Evolutionary conservation across 2,329 filamentous ascomycete species (phyloP).

Genomic region (Alternaria sp.): DNA sequence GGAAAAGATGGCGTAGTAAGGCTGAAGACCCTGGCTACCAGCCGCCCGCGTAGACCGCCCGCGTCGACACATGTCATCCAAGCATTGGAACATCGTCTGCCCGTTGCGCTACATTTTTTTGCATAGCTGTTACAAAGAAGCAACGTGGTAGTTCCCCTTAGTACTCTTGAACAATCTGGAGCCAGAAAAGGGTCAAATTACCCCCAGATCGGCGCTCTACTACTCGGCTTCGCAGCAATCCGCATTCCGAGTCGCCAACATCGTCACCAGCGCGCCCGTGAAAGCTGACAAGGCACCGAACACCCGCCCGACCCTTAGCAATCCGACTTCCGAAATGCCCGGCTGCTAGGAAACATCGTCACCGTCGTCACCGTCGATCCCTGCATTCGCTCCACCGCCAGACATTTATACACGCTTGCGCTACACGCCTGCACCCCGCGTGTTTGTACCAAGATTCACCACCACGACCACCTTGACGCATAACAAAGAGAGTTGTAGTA

Average conservation of each 20-base stretch:
- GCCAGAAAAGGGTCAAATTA: neutral
- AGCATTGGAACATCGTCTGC: neutral
- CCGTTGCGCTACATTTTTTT: neutral
- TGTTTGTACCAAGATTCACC: neutral
- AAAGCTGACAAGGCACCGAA: conserved; percentile 1
- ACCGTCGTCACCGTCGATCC: neutral
- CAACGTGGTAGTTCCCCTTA: neutral
- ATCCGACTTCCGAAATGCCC: conserved; percentile 6
- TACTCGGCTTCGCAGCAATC: neutral
- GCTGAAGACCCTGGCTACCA: conserved; percentile 15
- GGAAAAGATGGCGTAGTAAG: conserved; percentile 8
- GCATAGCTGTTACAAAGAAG: neutral
- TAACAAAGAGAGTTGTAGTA: neutral
- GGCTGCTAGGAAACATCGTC: neutral
- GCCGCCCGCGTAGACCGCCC: conserved; percentile 8
- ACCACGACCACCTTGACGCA: neutral
- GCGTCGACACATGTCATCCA: conserved; percentile 6
- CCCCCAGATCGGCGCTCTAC: neutral
- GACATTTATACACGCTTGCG: conserved; percentile 1
- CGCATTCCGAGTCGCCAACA: conserved; percentile 1
- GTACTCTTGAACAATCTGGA: neutral
- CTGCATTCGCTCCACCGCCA: conserved; percentile 3
- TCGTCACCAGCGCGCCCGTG: neutral
- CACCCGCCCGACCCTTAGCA: neutral
- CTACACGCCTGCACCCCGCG: conserved; percentile 14